Evolutionary conservation across 2,329 filamentous ascomycete species (phyloP), one percentile per base, ranked within the genome.

Genomic region (Biscogniauxia marginata): DNA sequence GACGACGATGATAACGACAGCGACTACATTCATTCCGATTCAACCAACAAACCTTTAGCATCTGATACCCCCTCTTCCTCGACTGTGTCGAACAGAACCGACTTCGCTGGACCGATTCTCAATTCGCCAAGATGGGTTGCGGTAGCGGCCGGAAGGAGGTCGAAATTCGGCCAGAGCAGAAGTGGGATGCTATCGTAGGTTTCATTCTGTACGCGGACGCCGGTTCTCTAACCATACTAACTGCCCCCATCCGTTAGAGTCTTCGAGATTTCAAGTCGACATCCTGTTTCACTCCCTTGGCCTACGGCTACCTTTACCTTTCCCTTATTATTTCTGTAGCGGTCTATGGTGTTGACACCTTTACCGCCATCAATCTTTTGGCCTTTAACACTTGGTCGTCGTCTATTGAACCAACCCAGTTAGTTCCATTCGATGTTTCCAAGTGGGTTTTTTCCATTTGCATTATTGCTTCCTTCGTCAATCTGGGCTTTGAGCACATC

Each of bases 371-470:
- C 75, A 96, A 96, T 61, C 80, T 99, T 44, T 83, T 99, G 50
- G 89, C 84, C 54, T 97, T 96, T 76, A 85, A 96, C 75, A 85
- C 85, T 58, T 98, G 93, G 93, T 90, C 91, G 1, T 91, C 89
- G 52, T 82, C 90, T 63, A 89, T 98, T 65, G 77, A 91, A 65
- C 92, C 92, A 1, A 82, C 84, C 44, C 70, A 73, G 55, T 61
- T 75, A n/a, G 88, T 98, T 62, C 83, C 86, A 3, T 85, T 96
- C 68, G 77, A 84, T 49, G 83, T 93, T 53, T 89, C 91, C 11
- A 96, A 95, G 76, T 97, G 93, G 92, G 93, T 99, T 71, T 99
- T 98, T 71, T 89, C 91, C 23, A 84, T 85, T 54, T 96, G 93
- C 72, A 98, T 99, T 70, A 88, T 98, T 61, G 80, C 95, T 34